phyloP scores from a whole-genome alignment of 176 grass and related monocot species.

The Canna indica region DNA sequence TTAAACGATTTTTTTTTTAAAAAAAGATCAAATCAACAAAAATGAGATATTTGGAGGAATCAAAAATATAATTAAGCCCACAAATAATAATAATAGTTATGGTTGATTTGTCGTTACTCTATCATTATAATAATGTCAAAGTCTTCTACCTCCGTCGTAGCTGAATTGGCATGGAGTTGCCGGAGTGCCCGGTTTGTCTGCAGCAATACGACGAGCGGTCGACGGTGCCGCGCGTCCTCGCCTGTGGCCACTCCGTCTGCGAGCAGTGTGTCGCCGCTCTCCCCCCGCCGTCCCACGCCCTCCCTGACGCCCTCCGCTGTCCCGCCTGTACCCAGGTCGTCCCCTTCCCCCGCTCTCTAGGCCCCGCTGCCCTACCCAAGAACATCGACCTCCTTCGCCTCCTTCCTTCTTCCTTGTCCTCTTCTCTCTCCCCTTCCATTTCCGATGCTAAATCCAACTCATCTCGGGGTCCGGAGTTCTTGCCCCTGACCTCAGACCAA shows the following conservation, averaged over 20 bases:
- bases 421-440: background rate
- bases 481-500: conserved; percentile 27
- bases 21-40: too few relatives aligned
- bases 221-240: conserved; percentile 57
- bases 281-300: conserved; percentile 40
- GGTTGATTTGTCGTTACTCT: too few relatives aligned
- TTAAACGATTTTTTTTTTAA: too few relatives aligned
- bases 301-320: conserved; percentile 52
- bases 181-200: conserved; percentile 86
- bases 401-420: conserved; percentile 13
- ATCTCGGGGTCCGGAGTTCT: background rate
- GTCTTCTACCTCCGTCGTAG: too few relatives aligned
- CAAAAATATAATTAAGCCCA: too few relatives aligned
- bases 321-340: conserved; percentile 74
- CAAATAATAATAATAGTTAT: too few relatives aligned
- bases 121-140: too few relatives aligned
- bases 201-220: conserved; percentile 40
- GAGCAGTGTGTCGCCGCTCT: conserved; percentile 54
- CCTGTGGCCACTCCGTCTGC: conserved; percentile 79
- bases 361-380: conserved; percentile 57
- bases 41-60: too few relatives aligned
- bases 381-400: conserved; percentile 73
- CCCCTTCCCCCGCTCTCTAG: conserved; percentile 51
- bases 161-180: conserved; percentile 18
- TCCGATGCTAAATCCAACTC: background rate